Evolutionary conservation across 345 rosid genomes (phyloP), one percentile per base, ranked within the genome.

Genomic region (Sisymbrium altissimum): DNA sequence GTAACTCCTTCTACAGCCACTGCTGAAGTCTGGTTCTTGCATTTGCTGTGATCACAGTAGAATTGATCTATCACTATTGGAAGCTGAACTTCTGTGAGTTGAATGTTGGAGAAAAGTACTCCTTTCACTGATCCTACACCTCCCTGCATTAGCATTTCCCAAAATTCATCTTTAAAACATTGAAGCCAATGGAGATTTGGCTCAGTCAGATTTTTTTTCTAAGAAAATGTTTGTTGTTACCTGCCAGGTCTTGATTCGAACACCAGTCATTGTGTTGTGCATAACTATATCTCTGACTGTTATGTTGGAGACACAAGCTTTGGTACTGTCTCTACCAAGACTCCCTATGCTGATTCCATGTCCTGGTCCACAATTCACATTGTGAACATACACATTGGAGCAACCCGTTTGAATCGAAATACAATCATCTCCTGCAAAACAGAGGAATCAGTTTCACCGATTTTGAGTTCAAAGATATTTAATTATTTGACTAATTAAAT

Each of bases 231-330:
- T 30, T 55, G n/a, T 29, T 29, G 38, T 61, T 86, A 94, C 98
- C 97, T 95, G 97, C 99, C 99, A 92, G 3, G 97, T 95, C 89
- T 95, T 95, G 66, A 95, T 88, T 77, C 96, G 83, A 84, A 89
- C 96, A 61, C 97, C 98, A 12, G 82, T 90, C 97, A 89, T 88
- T 41, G 98, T 92, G 82, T 85, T 84, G 49, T 84, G 96, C 84
- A 95, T 87, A 27, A 81, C 72, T 38, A 95, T 83, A 74, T 95
- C 91, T 33, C 93, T 83, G 23, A 95, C 83, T 2, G 96, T 95
- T 80, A 95, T 86, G 78, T 92, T 90, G 4, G 99, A 88, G 67
- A 95, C 97, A 68, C 99, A 92, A n/a, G 97, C 97, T 81, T 88
- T 92, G 43, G 87, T 87, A 57, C 84, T 80, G 70, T 85, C 87